Evolutionary conservation across 345 rosid genomes (phyloP).

Genomic region (Raphanus sativus): DNA sequence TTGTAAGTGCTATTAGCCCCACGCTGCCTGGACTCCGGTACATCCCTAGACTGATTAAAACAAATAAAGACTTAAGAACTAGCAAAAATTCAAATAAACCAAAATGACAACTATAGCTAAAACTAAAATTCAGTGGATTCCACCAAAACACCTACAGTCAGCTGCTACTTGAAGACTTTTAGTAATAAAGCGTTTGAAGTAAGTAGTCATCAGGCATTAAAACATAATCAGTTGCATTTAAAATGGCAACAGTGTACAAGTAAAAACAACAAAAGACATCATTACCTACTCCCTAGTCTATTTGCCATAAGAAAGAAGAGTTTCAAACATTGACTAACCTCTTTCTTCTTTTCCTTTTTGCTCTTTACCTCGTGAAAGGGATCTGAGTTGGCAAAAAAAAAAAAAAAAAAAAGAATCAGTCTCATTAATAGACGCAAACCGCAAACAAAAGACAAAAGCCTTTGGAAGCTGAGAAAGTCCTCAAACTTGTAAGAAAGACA

Average conservation of each 20-base stretch:
- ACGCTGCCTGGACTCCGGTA: neutral
- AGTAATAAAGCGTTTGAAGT: neutral
- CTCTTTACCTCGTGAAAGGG: neutral
- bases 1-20: slow-evolving; percentile 34
- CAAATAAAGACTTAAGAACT: neutral
- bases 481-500: neutral
- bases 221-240: neutral
- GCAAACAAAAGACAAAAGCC: slow-evolving; percentile 10
- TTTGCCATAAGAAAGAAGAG: neutral
- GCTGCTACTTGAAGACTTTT: neutral
- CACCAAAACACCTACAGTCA: neutral
- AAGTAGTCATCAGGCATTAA: neutral
- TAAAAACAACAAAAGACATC: neutral
- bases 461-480: neutral
- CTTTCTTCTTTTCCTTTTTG: slow-evolving; percentile 1
- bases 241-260: neutral
- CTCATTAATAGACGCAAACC: neutral
- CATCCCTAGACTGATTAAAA: neutral
- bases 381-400: neutral
- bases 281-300: neutral
- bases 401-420: neutral
- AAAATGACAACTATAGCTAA: slow-evolving; percentile 1
- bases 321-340: slow-evolving; percentile 19
- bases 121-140: neutral
- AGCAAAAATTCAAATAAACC: neutral